phyloP scores from a whole-genome alignment of 106 monocot genomes.

The Vanilla planifolia region DNA sequence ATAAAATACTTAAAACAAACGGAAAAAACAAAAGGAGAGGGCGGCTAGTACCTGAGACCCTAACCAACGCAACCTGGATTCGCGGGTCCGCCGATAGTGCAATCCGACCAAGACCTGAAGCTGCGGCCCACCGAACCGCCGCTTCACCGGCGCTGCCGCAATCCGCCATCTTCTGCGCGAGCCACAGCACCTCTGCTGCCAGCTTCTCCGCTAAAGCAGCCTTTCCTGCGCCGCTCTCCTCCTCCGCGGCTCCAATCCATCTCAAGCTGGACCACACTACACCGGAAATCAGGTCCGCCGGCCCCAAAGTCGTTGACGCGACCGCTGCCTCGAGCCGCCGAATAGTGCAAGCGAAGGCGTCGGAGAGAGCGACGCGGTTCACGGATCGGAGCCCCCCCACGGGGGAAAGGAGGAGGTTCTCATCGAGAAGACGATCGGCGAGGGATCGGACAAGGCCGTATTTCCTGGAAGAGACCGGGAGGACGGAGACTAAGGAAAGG shows the following conservation, averaged over 20 bases:
- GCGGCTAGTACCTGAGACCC: constrained; percentile 45
- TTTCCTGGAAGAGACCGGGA: constrained; percentile 63
- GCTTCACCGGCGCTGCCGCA: constrained; percentile 52
- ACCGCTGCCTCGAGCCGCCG: constrained; percentile 20
- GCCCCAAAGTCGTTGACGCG: constrained; percentile 3
- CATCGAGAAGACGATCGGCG: constrained; percentile 64
- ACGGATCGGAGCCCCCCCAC: constrained; percentile 10
- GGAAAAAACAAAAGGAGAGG: neutral
- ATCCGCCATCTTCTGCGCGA: constrained; percentile 63
- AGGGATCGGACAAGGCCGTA: constrained; percentile 47
- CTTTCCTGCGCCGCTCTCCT: constrained; percentile 7
- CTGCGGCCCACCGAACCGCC: constrained; percentile 40
- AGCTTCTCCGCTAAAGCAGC: constrained; percentile 44
- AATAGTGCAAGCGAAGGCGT: constrained; percentile 32
- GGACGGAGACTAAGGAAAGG: constrained; percentile 33
- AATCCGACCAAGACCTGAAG: constrained; percentile 18
- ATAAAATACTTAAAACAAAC: no score
- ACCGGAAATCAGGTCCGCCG: constrained; percentile 6
- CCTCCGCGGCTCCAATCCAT: constrained; percentile 10
- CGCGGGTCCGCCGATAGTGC: constrained; percentile 40
- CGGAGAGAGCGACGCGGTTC: constrained; percentile 28
- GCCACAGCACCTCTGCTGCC: constrained; percentile 72
- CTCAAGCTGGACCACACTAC: constrained; percentile 11
- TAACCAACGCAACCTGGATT: constrained; percentile 60
- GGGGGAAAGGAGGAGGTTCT: constrained; percentile 25